phyloP scores from a whole-genome alignment of 768 basidiomycete species.

The Termitomyces sp. region DNA sequence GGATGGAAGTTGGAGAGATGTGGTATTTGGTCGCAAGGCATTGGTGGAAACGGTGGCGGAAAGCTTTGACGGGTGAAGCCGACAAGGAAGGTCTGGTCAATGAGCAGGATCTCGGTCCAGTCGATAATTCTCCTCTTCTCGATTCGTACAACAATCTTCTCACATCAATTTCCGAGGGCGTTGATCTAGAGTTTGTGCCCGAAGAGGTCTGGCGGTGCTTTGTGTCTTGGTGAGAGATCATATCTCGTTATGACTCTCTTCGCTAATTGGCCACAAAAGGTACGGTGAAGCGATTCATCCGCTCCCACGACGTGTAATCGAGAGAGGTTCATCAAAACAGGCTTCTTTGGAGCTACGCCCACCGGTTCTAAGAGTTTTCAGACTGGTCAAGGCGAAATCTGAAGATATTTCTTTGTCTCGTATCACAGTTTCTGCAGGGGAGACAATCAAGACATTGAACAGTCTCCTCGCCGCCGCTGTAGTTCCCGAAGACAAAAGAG shows the following conservation, averaged over 20 bases:
- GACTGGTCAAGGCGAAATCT: slow-evolving; percentile 28
- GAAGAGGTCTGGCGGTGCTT: slow-evolving; percentile 66
- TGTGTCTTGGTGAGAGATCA: slow-evolving; percentile 53
- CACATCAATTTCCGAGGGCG: slow-evolving; percentile 45
- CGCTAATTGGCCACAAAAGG: slow-evolving; percentile 34
- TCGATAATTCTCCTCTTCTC: slow-evolving; percentile 68
- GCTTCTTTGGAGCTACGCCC: slow-evolving; percentile 69
- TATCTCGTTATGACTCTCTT: neutral
- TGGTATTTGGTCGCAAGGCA: slow-evolving; percentile 71
- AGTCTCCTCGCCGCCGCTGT: slow-evolving; percentile 35
- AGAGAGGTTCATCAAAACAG: slow-evolving; percentile 45
- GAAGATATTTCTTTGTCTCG: slow-evolving; percentile 24
- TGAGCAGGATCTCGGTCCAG: slow-evolving; percentile 63
- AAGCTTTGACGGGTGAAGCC: slow-evolving; percentile 60
- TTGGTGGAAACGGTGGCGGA: slow-evolving; percentile 77
- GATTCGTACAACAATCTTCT: slow-evolving; percentile 47
- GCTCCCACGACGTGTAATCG: slow-evolving; percentile 64
- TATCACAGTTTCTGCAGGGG: slow-evolving; percentile 46
- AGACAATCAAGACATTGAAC: slow-evolving; percentile 39
- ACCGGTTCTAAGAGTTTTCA: slow-evolving; percentile 53
- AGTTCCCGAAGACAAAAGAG: slow-evolving; percentile 21
- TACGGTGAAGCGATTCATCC: slow-evolving; percentile 58
- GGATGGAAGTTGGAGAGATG: slow-evolving; percentile 60
- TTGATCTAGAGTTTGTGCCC: slow-evolving; percentile 75
- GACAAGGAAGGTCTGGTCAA: slow-evolving; percentile 64